Base-by-base conservation (phyloP, 257 asterid species). In the Nicotiana undulata region DNA sequence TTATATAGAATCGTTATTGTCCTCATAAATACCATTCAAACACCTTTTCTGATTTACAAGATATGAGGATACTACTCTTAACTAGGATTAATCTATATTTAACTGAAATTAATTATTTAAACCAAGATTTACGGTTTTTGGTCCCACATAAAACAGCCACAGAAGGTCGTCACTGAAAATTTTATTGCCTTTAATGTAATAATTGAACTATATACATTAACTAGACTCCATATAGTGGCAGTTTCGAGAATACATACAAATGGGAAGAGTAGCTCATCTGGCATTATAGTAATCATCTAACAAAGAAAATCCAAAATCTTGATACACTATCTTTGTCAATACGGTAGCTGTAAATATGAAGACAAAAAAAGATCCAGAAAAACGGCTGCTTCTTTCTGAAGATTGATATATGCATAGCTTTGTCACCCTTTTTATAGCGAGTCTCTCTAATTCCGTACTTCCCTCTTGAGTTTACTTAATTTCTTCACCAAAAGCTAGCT, bases 241-340 rank as follows among this genome's bases (percentile, higher is more conserved):
- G 52, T 46, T 46, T 8, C 9, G 52, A 46, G 52, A 46, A 11
- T 9, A 44, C 46, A 46, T 20, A 72, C 13, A 72, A 72, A 72
- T 11, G 28, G 13, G 55, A n/a, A 44, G 6, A 72, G 17, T 52
- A 77, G 3, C 20, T 53, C 72, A 83, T 32, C 77, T 53, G 88
- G 63, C 80, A 63, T 52, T 29, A 55, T 17, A 6, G 64, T 70
- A 77, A 31, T 81, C 18, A 44, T 80, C 34, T 66, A 1, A 28
- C 5, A n/a, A 15, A 81, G 75, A 75, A 81, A 84, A 67, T 81
- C 64, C 8, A 82, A 46, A 80, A 74, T 68, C 68, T 75, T 49
- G 63, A 59, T 84, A 80, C 87, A 86, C 89, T 86, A 86, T 92
- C 90, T 89, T 90, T 91, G 95, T 94, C 98, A 94, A 94, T 85